A percentile compares a stretch with the other conserved stretches of the same genome.
Evolutionary conservation across 805 yeast species (phyloP).

Genomic region (Zygotorulaspora sp.): DNA sequence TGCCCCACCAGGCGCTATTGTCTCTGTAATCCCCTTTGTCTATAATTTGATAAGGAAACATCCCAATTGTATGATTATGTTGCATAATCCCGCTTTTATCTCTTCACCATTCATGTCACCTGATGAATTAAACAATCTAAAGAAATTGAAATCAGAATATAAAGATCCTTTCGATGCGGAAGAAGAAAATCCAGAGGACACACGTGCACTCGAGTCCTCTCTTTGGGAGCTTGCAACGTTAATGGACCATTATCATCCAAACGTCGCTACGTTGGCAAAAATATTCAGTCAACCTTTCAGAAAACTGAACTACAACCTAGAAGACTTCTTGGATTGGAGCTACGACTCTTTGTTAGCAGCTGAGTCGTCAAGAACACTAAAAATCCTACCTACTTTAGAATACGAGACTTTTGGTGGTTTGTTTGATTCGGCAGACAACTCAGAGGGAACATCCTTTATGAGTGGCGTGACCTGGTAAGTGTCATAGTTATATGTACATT

Average conservation of each 20-base stretch:
- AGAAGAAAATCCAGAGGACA: constrained; percentile 70
- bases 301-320: constrained; percentile 82
- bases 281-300: constrained; percentile 86
- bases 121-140: constrained; percentile 27
- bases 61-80: constrained; percentile 87
- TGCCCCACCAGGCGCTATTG: constrained; percentile 86
- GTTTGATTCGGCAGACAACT: constrained; percentile 10
- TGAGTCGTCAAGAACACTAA: constrained; percentile 60
- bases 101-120: constrained; percentile 26
- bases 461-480: constrained; percentile 28
- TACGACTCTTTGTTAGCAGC: constrained; percentile 61
- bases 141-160: constrained; percentile 29
- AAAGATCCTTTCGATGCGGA: constrained; percentile 61
- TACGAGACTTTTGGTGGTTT: constrained; percentile 42
- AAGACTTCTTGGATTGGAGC: constrained; percentile 91
- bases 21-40: constrained; percentile 81
- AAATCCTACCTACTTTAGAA: constrained; percentile 74
- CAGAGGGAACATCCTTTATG: constrained; percentile 14
- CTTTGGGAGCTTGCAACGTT: constrained; percentile 87
- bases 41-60: constrained; percentile 87
- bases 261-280: constrained; percentile 85
- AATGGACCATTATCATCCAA: constrained; percentile 87
- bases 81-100: constrained; percentile 48
- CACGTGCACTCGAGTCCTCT: constrained; percentile 79
- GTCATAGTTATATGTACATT: no score